Base-by-base conservation (phyloP, 352 stramenopile genomes). In the Pelagophyceae sp. region DNA sequence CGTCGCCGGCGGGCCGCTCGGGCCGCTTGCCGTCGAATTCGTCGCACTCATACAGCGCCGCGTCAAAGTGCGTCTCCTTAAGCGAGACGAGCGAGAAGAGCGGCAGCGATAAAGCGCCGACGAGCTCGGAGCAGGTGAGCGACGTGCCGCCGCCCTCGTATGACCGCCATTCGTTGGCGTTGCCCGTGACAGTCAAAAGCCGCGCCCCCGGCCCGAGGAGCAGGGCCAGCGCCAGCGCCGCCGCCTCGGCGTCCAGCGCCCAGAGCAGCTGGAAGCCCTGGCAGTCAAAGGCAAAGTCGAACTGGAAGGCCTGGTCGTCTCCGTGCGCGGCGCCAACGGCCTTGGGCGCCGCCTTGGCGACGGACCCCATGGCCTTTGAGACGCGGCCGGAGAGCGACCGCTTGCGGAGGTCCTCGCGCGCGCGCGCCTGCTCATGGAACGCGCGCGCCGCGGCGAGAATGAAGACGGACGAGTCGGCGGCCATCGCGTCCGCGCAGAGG, bases 201-300 rank as follows among this genome's bases (percentile, higher is more conserved):
- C 15, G 11, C 3, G 64, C 64, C 32, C 64, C 19, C 3, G 64
- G 64, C 35, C 11, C 15, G 29, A 72, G 64, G 19, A 72, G 35
- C 6, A 15, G 3, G 6, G 64, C 64, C 64, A 72, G 3, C 64
- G 35, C 32, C 23, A n/a, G 20, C 20, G 20, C 61, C 32, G 64
- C 32, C 15, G 20, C 31, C 6, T 37, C 64, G 19, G 32, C 31
- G 64, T 72, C 64, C 32, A 38, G 31, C 31, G 64, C 32, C 64
- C 64, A 72, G 6, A 72, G 32, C 19, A 38, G 29, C 64, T 72
- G 32, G 64, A 72, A 50, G 31, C 64, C 64, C 64, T 50, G 64
- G 32, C 64, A 50, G 64, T 72, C 64, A 32, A 72, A 54, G 45
- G 11, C 11, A 54, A 54, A 54, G 45, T 54, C 45, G 45, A 54